phyloP scores from a whole-genome alignment of 768 basidiomycete species.

The Trametes villosa region DNA sequence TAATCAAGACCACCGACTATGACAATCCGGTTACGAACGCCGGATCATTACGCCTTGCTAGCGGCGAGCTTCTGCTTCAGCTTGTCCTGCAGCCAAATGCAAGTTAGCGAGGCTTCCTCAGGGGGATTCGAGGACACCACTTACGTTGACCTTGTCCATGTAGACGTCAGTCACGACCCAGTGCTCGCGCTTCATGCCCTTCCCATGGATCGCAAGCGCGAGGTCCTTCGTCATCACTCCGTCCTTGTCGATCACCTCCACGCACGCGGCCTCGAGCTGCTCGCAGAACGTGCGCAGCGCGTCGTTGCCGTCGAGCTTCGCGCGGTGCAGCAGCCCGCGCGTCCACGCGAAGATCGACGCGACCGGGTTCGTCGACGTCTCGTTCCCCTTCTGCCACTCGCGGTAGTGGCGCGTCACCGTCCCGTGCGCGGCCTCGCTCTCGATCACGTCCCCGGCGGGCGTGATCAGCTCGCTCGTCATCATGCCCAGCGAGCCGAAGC shows the following conservation, averaged over 20 bases:
- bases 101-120: not conserved
- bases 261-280: slow-evolving; percentile 83
- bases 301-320: slow-evolving; percentile 87
- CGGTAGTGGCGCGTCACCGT: slow-evolving; percentile 97
- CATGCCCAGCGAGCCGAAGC: slow-evolving; percentile 96
- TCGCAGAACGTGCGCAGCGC: slow-evolving; percentile 73
- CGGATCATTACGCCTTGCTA: slow-evolving; percentile 4
- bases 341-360: slow-evolving; percentile 99
- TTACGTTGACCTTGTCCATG: slow-evolving; percentile 90
- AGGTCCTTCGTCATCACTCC: slow-evolving; percentile 97
- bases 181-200: slow-evolving; percentile 88
- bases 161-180: slow-evolving; percentile 96
- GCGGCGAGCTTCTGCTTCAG: slow-evolving; percentile 33
- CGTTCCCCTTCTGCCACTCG: slow-evolving; percentile 95
- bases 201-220: slow-evolving; percentile 92
- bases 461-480: slow-evolving; percentile 97
- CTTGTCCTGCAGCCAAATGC: slow-evolving; percentile 24
- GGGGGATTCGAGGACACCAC: slow-evolving; percentile 32
- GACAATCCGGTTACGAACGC: not conserved
- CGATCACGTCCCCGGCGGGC: slow-evolving; percentile 90
- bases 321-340: slow-evolving; percentile 89
- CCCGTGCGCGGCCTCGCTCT: slow-evolving; percentile 96
- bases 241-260: slow-evolving; percentile 90
- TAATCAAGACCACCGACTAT: not conserved
- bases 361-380: slow-evolving; percentile 98